A percentile compares a stretch with the other conserved stretches of the same genome.
Evolutionary conservation across 2,329 filamentous ascomycete genomes (phyloP).

Genomic region (Neofusicoccum sp.): DNA sequence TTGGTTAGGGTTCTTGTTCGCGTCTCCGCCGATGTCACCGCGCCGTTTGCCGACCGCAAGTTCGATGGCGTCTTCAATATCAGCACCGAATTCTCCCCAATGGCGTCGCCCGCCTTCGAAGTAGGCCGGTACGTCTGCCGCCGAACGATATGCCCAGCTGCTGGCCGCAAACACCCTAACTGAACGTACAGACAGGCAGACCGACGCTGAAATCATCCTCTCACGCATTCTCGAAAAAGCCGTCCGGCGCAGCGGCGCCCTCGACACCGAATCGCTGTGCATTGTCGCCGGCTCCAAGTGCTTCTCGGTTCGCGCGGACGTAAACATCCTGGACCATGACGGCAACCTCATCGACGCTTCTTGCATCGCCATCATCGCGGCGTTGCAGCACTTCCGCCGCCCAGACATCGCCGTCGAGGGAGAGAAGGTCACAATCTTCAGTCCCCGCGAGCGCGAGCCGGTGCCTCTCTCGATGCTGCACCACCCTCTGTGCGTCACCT

Average conservation of each 20-base stretch:
- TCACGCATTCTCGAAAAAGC: slow-evolving; percentile 91
- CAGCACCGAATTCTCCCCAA: slow-evolving; percentile 83
- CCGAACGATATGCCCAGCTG: background rate
- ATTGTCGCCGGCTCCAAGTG: slow-evolving; percentile 87
- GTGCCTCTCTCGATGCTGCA: slow-evolving; percentile 89
- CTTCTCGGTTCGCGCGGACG: slow-evolving; percentile 86
- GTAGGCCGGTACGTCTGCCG: slow-evolving; percentile 61
- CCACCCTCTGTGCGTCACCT: slow-evolving; percentile 86
- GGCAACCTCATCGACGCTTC: slow-evolving; percentile 84
- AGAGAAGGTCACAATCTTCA: slow-evolving; percentile 80
- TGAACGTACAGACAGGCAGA: slow-evolving; percentile 59
- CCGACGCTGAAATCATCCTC: slow-evolving; percentile 79
- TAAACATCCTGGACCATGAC: slow-evolving; percentile 88
- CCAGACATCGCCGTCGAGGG: slow-evolving; percentile 86
- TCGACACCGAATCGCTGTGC: slow-evolving; percentile 94
- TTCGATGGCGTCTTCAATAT: slow-evolving; percentile 97
- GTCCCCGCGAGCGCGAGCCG: slow-evolving; percentile 79
- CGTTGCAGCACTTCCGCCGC: slow-evolving; percentile 84
- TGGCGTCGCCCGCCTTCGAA: slow-evolving; percentile 89
- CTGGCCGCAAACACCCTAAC: slow-evolving; percentile 25
- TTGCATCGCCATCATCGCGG: slow-evolving; percentile 83
- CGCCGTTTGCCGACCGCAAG: slow-evolving; percentile 81
- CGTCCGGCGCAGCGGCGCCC: slow-evolving; percentile 82
- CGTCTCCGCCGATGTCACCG: slow-evolving; percentile 83
- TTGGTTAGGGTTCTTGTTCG: slow-evolving; percentile 70